Percentiles rank a stretch among this genome's conserved stretches.
Conservation (phyloP, 2,329 filamentous ascomycete genomes). For the Neoascochyta sp. region DNA sequence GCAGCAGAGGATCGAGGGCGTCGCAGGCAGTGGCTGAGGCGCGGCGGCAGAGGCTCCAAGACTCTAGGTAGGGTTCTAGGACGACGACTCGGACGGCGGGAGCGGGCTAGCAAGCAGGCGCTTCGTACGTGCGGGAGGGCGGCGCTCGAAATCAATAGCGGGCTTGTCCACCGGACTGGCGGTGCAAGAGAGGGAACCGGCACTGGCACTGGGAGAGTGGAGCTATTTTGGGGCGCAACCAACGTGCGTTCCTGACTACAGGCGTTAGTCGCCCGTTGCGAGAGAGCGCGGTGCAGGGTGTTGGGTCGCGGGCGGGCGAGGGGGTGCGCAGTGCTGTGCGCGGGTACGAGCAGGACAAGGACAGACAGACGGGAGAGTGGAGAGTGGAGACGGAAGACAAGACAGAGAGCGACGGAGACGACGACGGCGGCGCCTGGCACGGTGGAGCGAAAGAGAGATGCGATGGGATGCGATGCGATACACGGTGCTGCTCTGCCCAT, state of each 20-base stretch:
- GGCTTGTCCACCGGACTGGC: conserved; percentile 3
- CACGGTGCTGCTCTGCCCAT: not conserved
- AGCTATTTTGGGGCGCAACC: conserved; percentile 22
- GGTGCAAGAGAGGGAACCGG: conserved; percentile 1
- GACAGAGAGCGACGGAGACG: conserved; percentile 3
- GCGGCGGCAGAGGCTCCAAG: too few relatives aligned
- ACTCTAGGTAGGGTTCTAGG: too few relatives aligned
- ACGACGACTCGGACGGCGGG: too few relatives aligned
- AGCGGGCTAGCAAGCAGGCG: too few relatives aligned
- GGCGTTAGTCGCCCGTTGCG: conserved; percentile 17
- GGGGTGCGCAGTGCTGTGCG: too few relatives aligned
- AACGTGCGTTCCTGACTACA: conserved; percentile 20
- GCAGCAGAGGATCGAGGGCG: too few relatives aligned
- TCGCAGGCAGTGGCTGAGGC: too few relatives aligned
- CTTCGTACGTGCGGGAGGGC: conserved; percentile 6
- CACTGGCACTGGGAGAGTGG: conserved; percentile 11
- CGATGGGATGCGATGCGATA: too few relatives aligned
- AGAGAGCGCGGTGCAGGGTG: conserved; percentile 2
- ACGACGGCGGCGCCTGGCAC: conserved; percentile 4
- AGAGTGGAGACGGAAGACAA: conserved; percentile 1
- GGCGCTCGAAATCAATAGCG: conserved; percentile 8
- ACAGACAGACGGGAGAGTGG: too few relatives aligned
- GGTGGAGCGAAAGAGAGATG: conserved; percentile 2
- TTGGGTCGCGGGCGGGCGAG: conserved; percentile 5
- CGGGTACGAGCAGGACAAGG: too few relatives aligned